Percentiles rank a stretch among this genome's conserved stretches.
Conservation (phyloP, 495 filamentous ascomycete genomes). For the Clohesyomyces aquaticus region DNA sequence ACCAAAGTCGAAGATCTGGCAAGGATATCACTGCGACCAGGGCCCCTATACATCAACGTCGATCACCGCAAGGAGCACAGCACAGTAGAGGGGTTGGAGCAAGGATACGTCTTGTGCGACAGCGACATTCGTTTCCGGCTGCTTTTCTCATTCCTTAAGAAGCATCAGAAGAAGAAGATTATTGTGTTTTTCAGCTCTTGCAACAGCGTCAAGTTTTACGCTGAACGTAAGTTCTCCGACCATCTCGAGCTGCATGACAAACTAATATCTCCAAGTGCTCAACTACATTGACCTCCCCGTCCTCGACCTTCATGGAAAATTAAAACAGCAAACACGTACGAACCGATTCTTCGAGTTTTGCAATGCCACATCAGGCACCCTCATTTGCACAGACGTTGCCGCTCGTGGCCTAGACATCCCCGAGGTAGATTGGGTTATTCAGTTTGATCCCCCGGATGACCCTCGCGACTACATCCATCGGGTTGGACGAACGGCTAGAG, state of each 20-base stretch:
- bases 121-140: conserved; percentile 92
- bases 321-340: conserved; percentile 96
- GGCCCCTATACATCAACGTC: conserved; percentile 95
- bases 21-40: conserved; percentile 86
- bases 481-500: conserved; percentile 91
- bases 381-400: conserved; percentile 97
- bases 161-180: conserved; percentile 88
- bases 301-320: conserved; percentile 85
- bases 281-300: conserved; percentile 83
- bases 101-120: conserved; percentile 93
- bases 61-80: conserved; percentile 76
- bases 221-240: conserved; percentile 59
- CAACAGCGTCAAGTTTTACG: conserved; percentile 91
- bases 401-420: conserved; percentile 94
- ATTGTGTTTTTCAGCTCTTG: conserved; percentile 97
- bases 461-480: conserved; percentile 94
- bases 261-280: conserved; percentile 54
- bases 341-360: conserved; percentile 99
- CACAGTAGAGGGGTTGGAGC: conserved; percentile 90
- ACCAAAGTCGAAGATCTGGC: conserved; percentile 98
- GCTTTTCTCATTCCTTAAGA: conserved; percentile 94
- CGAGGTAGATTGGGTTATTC: conserved; percentile 91
- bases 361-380: conserved; percentile 84
- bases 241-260: too few relatives aligned
- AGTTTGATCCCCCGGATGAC: conserved; percentile 93